Percentiles rank a stretch among this genome's conserved stretches.
Conservation (phyloP, 1,284 basidiomycete species). For the Exsudoporus floridanus region DNA sequence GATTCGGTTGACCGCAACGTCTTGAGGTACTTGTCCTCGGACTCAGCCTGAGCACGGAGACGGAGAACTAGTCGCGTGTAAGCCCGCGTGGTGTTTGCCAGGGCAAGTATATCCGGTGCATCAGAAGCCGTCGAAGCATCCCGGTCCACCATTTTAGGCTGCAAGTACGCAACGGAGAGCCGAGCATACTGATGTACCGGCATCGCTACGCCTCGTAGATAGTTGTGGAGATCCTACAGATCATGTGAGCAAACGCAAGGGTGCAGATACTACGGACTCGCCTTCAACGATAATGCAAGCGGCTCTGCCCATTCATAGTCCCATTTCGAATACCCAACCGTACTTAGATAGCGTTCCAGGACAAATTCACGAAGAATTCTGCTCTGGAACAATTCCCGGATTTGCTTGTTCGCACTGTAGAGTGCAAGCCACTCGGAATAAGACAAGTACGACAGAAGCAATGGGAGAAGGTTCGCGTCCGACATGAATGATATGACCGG, state of each 20-base stretch:
- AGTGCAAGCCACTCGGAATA: slow-evolving; percentile 69
- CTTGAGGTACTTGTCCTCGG: slow-evolving; percentile 36
- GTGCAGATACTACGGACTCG: slow-evolving; percentile 28
- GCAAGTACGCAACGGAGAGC: slow-evolving; percentile 56
- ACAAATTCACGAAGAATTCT: slow-evolving; percentile 59
- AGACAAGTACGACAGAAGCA: slow-evolving; percentile 55
- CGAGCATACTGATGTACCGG: slow-evolving; percentile 69
- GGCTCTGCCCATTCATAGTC: slow-evolving; percentile 56
- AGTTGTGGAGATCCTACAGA: slow-evolving; percentile 67
- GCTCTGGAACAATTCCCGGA: slow-evolving; percentile 50
- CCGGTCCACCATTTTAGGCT: slow-evolving; percentile 38
- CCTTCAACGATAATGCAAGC: slow-evolving; percentile 58
- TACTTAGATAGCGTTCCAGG: slow-evolving; percentile 62
- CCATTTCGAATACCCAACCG: slow-evolving; percentile 72
- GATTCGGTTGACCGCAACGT: slow-evolving; percentile 13
- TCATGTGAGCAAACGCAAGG: slow-evolving; percentile 2
- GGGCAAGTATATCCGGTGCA: slow-evolving; percentile 42
- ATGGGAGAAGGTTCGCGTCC: slow-evolving; percentile 47
- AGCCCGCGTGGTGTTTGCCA: slow-evolving; percentile 61
- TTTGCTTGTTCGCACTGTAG: slow-evolving; percentile 51
- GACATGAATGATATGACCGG: slow-evolving; percentile 54
- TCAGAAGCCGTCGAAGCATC: slow-evolving; percentile 20
- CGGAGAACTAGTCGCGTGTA: slow-evolving; percentile 75
- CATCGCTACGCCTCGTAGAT: slow-evolving; percentile 73
- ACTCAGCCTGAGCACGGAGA: slow-evolving; percentile 71